A percentile compares a stretch with the other conserved stretches of the same genome.
phyloP scores from a whole-genome alignment of 192 early-diverging fungal genomes.

The Entrophospora sp. region DNA sequence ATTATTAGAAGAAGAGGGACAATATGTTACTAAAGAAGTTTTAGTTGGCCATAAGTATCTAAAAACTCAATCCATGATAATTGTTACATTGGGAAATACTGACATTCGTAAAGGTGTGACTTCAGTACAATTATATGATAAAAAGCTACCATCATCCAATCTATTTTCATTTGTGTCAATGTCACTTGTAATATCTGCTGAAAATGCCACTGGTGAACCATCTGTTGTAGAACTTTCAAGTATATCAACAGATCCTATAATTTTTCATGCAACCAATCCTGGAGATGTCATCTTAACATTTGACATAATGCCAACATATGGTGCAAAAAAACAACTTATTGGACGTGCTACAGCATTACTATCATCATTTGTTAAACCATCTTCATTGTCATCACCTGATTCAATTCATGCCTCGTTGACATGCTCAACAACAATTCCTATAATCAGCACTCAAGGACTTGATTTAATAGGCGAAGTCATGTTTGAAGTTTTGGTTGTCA shows the following conservation, averaged over 20 bases:
- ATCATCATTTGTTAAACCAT: conserved; percentile 40
- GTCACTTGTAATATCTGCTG: conserved; percentile 51
- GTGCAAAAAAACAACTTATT: conserved; percentile 33
- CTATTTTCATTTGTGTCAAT: conserved; percentile 27
- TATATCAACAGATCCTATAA: conserved; percentile 44
- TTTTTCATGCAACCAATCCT: conserved; percentile 39
- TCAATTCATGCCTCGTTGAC: conserved; percentile 38
- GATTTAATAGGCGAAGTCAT: conserved; percentile 47
- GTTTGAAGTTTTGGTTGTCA: conserved; percentile 56
- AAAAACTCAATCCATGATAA: conserved; percentile 48
- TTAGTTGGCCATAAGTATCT: conserved; percentile 56
- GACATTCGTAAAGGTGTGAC: conserved; percentile 39
- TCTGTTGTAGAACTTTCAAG: conserved; percentile 45
- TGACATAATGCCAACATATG: conserved; percentile 50
- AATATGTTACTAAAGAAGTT: conserved; percentile 34
- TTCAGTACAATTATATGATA: conserved; percentile 38
- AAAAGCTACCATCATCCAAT: conserved; percentile 20
- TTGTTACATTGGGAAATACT: conserved; percentile 55
- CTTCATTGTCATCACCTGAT: conserved; percentile 20
- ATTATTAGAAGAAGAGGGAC: too few species aligned
- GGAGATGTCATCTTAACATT: conserved; percentile 48
- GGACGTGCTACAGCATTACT: conserved; percentile 50
- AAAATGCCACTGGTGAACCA: conserved; percentile 49
- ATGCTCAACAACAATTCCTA: conserved; percentile 50
- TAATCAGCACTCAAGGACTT: conserved; percentile 38